Evolutionary conservation across 2,329 filamentous ascomycete species (phyloP).

Genomic region (Thielaviopsis musarum): DNA sequence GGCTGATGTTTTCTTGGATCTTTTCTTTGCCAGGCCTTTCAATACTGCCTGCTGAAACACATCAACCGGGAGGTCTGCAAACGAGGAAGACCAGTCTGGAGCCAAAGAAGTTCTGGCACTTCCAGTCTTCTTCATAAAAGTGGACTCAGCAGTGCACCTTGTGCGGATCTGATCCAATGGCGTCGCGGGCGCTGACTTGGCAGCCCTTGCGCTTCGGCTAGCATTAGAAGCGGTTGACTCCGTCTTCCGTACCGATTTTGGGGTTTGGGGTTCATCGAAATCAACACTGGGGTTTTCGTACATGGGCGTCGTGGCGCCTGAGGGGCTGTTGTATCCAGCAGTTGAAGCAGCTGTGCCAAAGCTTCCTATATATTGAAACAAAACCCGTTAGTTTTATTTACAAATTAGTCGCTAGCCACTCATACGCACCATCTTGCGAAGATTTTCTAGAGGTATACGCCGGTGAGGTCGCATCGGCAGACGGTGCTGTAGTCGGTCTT

Average conservation of each 20-base stretch:
- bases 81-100: not conserved
- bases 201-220: not conserved
- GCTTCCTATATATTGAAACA: not conserved
- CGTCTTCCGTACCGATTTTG: not conserved
- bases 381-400: not conserved
- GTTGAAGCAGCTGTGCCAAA: slow-evolving; percentile 1
- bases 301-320: slow-evolving; percentile 6
- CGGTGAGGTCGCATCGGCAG: not conserved
- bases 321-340: not conserved
- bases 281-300: not conserved
- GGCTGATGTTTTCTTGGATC: not conserved
- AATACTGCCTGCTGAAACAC: not conserved
- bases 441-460: not conserved
- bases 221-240: not conserved
- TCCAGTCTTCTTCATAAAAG: not conserved
- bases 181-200: not conserved
- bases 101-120: not conserved
- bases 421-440: not conserved
- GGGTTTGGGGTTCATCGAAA: not conserved
- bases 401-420: not conserved
- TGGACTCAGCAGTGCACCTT: not conserved
- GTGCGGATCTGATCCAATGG: not conserved
- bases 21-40: not conserved
- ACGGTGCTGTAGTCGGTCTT: not conserved
- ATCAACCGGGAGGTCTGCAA: not conserved